Conservation (phyloP, 352 stramenopile genomes). For the Globisporangium heterothallicum region DNA sequence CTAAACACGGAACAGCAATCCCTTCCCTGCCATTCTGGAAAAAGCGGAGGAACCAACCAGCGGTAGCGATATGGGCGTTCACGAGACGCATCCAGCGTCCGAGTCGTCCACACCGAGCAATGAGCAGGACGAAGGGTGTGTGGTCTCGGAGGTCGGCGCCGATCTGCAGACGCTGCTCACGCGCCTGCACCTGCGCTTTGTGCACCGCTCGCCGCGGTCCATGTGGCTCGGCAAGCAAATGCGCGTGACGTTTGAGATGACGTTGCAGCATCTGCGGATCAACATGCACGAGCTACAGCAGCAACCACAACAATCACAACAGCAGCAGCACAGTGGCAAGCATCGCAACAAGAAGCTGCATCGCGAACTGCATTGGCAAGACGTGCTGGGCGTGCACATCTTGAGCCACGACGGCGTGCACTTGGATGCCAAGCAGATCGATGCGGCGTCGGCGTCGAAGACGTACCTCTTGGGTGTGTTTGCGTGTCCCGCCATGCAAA, state of each 20-base stretch:
- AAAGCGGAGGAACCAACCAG: too few species aligned
- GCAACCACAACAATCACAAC: background rate
- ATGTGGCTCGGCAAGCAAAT: slow-evolving; percentile 13
- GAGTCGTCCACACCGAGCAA: background rate
- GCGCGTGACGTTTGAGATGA: slow-evolving; percentile 7
- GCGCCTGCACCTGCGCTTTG: slow-evolving; percentile 13
- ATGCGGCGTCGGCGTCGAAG: slow-evolving; percentile 1
- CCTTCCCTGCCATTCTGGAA: too few species aligned
- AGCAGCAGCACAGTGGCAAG: background rate
- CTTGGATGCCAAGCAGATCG: slow-evolving; percentile 18
- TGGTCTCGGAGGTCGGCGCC: background rate
- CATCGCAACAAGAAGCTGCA: slow-evolving; percentile 11
- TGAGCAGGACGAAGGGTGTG: background rate
- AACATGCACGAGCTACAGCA: slow-evolving; percentile 3
- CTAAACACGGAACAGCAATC: too few species aligned
- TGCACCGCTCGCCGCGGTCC: slow-evolving; percentile 12
- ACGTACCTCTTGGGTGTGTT: slow-evolving; percentile 46
- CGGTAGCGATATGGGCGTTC: too few species aligned
- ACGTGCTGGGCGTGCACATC: slow-evolving; percentile 54
- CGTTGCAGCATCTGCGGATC: slow-evolving; percentile 6
- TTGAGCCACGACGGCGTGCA: slow-evolving; percentile 36
- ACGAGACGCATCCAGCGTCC: too few species aligned
- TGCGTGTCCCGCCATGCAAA: slow-evolving; percentile 26
- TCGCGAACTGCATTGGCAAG: slow-evolving; percentile 28
- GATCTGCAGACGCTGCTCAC: slow-evolving; percentile 9